A percentile compares a stretch with the other conserved stretches of the same genome.
Evolutionary conservation across 2,329 filamentous ascomycete species (phyloP).

Genomic region (Colletotrichum australisinense): DNA sequence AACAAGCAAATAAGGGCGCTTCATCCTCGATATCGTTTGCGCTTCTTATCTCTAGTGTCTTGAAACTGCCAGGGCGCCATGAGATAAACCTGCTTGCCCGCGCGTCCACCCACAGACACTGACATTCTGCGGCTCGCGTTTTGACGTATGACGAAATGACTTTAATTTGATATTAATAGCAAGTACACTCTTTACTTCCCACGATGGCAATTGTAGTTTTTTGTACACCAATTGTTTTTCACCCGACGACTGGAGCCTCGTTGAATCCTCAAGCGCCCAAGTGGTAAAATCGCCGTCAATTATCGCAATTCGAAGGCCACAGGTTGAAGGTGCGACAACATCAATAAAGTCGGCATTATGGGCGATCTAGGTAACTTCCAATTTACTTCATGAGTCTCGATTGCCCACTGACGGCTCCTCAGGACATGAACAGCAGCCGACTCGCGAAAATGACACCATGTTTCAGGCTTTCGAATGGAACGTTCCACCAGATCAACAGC

Average conservation of each 20-base stretch:
- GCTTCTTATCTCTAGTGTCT: neutral
- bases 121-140: neutral
- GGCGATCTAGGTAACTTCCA: neutral
- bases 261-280: too few species aligned
- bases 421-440: constrained; percentile 6
- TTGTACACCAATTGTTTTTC: too few species aligned
- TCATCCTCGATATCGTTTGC: neutral
- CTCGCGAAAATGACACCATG: constrained; percentile 64
- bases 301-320: too few species aligned
- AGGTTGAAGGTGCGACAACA: too few species aligned
- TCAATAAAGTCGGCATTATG: neutral
- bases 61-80: neutral
- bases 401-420: neutral
- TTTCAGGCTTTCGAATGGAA: constrained; percentile 82
- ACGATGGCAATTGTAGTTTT: neutral
- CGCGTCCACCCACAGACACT: neutral
- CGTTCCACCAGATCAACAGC: constrained; percentile 69
- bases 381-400: too few species aligned
- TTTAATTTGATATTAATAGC: neutral
- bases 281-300: too few species aligned
- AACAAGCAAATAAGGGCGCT: neutral
- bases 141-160: neutral
- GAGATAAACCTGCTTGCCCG: neutral
- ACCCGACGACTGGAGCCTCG: neutral
- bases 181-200: neutral